Base-by-base conservation (phyloP, 2,329 filamentous ascomycete genomes). In the Lasiodiplodia gonubiensis region DNA sequence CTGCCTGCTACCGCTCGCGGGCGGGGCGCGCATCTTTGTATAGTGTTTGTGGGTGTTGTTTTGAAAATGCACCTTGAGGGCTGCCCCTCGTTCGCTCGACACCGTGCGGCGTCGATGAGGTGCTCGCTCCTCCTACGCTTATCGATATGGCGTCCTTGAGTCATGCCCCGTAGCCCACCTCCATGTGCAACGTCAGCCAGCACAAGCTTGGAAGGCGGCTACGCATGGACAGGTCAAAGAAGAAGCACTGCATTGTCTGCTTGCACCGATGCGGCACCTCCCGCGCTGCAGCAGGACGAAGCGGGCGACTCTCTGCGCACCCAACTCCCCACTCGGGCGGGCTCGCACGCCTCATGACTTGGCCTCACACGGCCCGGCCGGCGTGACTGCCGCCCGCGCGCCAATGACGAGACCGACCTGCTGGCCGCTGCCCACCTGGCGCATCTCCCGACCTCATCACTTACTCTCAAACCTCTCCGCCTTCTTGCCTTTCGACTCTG, bases 331-430 rank as follows among this genome's bases (percentile, higher is more conserved):
- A 51, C 42, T 27, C 30, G 30, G 37, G 27, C 59, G 25, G 57
- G 57, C 57, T 61, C 57, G 57, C 57, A 16, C 51, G 35, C 52
- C 64, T 66, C 64, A 66, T 66, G 64, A 66, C 64, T 57, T 66
- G 64, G 51, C 63, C 63, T 53, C 46, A 37, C 37, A 60, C 42
- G 49, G 25, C 12, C 49, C 59, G 11, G 59, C 46, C 59, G 46
- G 59, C 59, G 59, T 63, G 59, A 63, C 59, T 63, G 59, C 57
- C 57, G 57, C 23, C 57, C 57, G 61, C 59, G 42, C 48, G 51
- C 42, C 37, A 46, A 54, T 66, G 52, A 66, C 35, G 52, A 66
- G 59, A 23, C 27, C 63, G 52, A 21, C 30, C 30, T 33, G 25
- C 23, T 23, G 11, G 33, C 51, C 16, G 25, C 35, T 42, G 37